Evolutionary conservation across 495 filamentous ascomycete genomes (phyloP), one percentile per base, ranked within the genome.

Genomic region (Viridothelium virens): DNA sequence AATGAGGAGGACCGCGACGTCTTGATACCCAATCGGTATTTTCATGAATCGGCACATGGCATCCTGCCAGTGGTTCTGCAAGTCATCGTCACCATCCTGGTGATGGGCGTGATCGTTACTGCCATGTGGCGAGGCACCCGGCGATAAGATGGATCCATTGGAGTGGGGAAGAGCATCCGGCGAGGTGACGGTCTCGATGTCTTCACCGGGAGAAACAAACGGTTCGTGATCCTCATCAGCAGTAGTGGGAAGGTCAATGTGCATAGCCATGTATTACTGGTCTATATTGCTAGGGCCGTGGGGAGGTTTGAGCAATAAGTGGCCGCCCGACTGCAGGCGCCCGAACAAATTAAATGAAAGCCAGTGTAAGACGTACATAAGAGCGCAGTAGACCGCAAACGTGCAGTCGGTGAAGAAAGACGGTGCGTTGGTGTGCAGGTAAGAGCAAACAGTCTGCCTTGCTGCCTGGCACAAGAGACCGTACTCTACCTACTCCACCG

Each of bases 1-100:
- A 44, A 73, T 44, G 12, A 75, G 44, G 11, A 75, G 41, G 0
- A 73, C 73, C 0, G 65, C 66, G 4, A 72, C 71, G 11, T 72
- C 56, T 12, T 62, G 33, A 56, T 75, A 73, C 12, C 67, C 67
- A 61, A 66, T 59, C 12, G 71, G 70, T 36, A 71, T 50, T 34
- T 70, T 56, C 71, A 71, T 70, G 16, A 67, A 63, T 39, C 48
- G 63, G 56, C 66, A 61, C 50, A 63, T 47, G 34, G 37, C 31
- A 3, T 41, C 16, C n/a, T 63, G 38, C 61, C 61, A 63, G 9
- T 25, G 11, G 25, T 41, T 25, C 34, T 44, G 18, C 5, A 59
- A 36, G 5, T 59, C 6, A 31, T 7, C 53, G 14, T 59, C 6
- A 31, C 7, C 53, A 36, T 59, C 53, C 53, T 59, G 2, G 4